Evolutionary conservation across 495 filamentous ascomycete genomes (phyloP).

Genomic region (Emericellopsis terricola): DNA sequence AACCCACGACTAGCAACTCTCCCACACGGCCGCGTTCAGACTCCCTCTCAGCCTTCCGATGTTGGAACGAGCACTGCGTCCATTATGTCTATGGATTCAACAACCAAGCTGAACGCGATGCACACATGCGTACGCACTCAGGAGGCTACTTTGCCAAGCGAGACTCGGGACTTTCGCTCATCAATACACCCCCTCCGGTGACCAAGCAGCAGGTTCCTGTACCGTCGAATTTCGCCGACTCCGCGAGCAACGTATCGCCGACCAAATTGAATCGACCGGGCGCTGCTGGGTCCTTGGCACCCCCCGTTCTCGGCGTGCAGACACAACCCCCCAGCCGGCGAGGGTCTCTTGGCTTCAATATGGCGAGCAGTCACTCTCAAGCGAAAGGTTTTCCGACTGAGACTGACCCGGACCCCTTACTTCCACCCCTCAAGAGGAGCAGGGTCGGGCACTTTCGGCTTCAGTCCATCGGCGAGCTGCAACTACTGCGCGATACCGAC

Average conservation of each 20-base stretch:
- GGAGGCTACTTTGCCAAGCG: slow-evolving; percentile 14
- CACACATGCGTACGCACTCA: slow-evolving; percentile 23
- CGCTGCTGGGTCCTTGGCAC: no score
- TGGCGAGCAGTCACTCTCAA: slow-evolving; percentile 5
- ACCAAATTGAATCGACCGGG: no score
- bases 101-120: slow-evolving; percentile 24
- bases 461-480: slow-evolving; percentile 31
- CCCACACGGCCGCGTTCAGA: slow-evolving; percentile 5
- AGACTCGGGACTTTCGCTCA: slow-evolving; percentile 24
- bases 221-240: no score
- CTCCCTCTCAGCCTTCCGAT: slow-evolving; percentile 22
- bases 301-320: slow-evolving; percentile 15
- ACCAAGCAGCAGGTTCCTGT: no score
- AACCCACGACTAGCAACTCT: background rate
- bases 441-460: slow-evolving; percentile 27
- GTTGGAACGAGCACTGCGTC: slow-evolving; percentile 29
- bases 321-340: slow-evolving; percentile 22
- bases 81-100: slow-evolving; percentile 33
- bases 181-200: slow-evolving; percentile 9
- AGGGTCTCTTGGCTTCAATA: slow-evolving; percentile 7
- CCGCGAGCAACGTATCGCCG: no score
- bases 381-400: no score
- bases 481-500: slow-evolving; percentile 21
- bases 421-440: slow-evolving; percentile 29
- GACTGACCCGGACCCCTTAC: slow-evolving; percentile 29